Conservation (phyloP, 2,329 filamentous ascomycete genomes). For the Cercospora beticola region DNA sequence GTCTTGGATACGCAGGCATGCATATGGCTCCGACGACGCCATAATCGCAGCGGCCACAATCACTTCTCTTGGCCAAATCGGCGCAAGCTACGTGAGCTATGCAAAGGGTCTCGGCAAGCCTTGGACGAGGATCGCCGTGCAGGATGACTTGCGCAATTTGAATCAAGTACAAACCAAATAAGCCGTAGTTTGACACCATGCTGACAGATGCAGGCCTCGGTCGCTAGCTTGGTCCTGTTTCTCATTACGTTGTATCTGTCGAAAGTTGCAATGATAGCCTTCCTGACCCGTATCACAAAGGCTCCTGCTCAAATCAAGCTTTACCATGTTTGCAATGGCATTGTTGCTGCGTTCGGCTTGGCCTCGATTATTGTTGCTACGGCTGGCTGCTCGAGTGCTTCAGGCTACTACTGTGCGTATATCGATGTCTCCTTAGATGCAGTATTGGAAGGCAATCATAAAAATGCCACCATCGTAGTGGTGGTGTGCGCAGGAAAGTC, state of each 20-base stretch:
- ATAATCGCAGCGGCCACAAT: constrained; percentile 34
- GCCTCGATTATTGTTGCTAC: constrained; percentile 34
- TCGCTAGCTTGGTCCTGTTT: constrained; percentile 35
- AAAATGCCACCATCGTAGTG: neutral
- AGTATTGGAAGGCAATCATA: neutral
- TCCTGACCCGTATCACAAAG: constrained; percentile 37
- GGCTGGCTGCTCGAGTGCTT: constrained; percentile 29
- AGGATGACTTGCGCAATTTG: constrained; percentile 25
- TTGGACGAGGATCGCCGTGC: constrained; percentile 24
- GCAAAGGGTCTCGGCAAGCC: constrained; percentile 32
- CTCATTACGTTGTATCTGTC: constrained; percentile 34
- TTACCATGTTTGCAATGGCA: constrained; percentile 30
- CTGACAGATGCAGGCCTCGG: constrained; percentile 25
- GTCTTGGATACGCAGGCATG: constrained; percentile 33
- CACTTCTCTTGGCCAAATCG: constrained; percentile 33
- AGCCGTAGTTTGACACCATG: neutral
- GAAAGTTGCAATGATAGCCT: constrained; percentile 37
- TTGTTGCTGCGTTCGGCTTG: constrained; percentile 31
- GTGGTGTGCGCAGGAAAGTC: neutral
- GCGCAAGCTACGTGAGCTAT: constrained; percentile 32
- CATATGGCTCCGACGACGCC: constrained; percentile 34
- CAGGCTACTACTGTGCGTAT: constrained; percentile 33
- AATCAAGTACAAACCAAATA: constrained; percentile 27
- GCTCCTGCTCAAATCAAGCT: constrained; percentile 28
- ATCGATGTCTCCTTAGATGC: neutral